Conservation (phyloP, 257 asterid species). For the Solanum ossicruentum region DNA sequence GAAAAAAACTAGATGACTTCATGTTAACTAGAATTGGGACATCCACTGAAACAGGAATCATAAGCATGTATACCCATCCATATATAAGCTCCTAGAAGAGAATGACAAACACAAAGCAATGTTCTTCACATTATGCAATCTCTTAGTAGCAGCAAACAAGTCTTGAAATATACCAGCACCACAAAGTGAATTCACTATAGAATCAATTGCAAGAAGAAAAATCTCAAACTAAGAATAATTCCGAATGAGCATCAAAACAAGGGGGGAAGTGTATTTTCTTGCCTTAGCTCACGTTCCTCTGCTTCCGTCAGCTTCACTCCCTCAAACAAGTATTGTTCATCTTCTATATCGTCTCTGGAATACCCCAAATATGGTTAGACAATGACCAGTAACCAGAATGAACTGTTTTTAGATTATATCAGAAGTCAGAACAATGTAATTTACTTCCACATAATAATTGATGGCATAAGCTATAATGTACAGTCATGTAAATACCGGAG, state of each 20-base stretch:
- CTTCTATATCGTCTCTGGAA: slow-evolving; percentile 81
- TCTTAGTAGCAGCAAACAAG: neutral
- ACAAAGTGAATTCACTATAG: neutral
- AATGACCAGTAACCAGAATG: neutral
- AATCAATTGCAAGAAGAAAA: neutral
- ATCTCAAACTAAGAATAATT: neutral
- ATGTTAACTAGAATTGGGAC: neutral
- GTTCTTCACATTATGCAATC: neutral
- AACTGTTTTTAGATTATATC: neutral
- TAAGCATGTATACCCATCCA: neutral
- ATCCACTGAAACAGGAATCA: neutral
- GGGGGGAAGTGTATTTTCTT: neutral
- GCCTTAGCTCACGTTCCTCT: slow-evolving; percentile 62
- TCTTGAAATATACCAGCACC: neutral
- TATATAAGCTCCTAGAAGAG: neutral
- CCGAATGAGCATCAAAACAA: neutral
- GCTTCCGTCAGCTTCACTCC: slow-evolving; percentile 68
- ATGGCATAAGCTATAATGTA: neutral
- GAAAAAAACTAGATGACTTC: neutral
- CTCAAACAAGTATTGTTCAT: slow-evolving; percentile 73
- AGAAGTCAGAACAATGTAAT: neutral
- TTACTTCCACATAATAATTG: neutral
- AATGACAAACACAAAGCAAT: neutral
- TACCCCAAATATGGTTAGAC: slow-evolving; percentile 2
- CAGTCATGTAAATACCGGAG: slow-evolving; percentile 35